Conservation (phyloP, 2,329 filamentous ascomycete species). For the Epichloe gansuensis region DNA sequence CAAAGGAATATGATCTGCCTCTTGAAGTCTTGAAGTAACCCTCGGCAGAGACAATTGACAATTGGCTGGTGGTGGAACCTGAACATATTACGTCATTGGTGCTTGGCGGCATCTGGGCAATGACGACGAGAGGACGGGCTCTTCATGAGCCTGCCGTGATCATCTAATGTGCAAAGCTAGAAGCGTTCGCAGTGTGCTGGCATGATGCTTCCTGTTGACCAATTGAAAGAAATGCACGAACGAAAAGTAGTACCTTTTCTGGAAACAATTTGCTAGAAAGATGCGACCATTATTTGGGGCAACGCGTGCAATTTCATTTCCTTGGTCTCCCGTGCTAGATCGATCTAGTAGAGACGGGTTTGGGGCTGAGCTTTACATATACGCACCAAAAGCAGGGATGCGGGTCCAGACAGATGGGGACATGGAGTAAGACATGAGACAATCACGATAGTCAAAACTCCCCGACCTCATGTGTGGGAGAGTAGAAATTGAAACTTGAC, state of each 20-base stretch:
- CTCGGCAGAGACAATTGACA: no score
- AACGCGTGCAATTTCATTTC: neutral
- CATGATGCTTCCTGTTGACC: no score
- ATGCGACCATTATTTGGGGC: no score
- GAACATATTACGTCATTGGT: neutral
- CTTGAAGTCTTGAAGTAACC: neutral
- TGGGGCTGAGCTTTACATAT: neutral
- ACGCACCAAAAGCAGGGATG: neutral
- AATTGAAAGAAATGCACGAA: no score
- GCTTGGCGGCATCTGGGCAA: neutral
- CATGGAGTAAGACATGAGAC: neutral
- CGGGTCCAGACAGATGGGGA: neutral
- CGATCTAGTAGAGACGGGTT: neutral
- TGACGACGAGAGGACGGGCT: no score
- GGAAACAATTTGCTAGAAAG: no score
- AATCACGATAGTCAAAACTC: neutral
- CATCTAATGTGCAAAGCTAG: no score
- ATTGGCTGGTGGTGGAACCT: no score
- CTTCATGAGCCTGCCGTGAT: no score
- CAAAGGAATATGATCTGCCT: neutral
- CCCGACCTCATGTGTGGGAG: neutral
- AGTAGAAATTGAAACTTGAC: neutral
- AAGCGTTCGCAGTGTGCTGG: no score
- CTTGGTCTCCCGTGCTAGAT: neutral
- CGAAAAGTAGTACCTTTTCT: no score